Conservation (phyloP, 345 rosid species). For the Syzygium jambos region DNA sequence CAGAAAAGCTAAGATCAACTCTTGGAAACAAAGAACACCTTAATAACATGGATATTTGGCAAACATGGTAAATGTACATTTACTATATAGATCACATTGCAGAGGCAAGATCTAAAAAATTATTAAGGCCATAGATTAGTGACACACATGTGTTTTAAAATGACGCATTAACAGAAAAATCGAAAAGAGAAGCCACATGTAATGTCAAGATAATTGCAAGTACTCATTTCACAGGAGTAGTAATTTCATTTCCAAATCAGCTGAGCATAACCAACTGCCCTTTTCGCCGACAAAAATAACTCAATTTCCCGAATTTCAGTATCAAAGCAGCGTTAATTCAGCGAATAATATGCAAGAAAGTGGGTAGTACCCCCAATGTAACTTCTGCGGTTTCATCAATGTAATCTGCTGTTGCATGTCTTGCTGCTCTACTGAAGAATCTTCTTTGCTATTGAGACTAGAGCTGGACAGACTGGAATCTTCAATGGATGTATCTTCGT, state of each 20-base stretch:
- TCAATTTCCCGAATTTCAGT: not conserved
- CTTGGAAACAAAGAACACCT: not conserved
- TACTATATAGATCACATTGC: not conserved
- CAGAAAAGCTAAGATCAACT: not conserved
- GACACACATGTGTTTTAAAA: not conserved
- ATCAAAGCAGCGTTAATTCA: not conserved
- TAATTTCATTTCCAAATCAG: not conserved
- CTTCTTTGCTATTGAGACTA: not conserved
- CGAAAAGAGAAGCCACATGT: not conserved
- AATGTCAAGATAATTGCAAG: not conserved
- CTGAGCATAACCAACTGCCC: not conserved
- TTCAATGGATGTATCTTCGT: not conserved
- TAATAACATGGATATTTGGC: not conserved
- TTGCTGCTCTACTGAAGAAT: not conserved
- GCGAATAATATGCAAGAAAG: not conserved
- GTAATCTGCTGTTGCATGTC: not conserved
- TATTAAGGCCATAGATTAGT: not conserved
- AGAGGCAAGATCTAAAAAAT: not conserved
- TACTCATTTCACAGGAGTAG: not conserved
- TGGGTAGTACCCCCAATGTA: conserved; percentile 12
- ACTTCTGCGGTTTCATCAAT: conserved; percentile 1
- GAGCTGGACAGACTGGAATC: not conserved
- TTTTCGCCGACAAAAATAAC: not conserved
- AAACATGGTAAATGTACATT: not conserved
- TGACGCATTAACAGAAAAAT: not conserved